Percentiles rank a stretch among this genome's conserved stretches.
Conservation (phyloP, 768 basidiomycete species). For the Clitopilus hobsonii region DNA sequence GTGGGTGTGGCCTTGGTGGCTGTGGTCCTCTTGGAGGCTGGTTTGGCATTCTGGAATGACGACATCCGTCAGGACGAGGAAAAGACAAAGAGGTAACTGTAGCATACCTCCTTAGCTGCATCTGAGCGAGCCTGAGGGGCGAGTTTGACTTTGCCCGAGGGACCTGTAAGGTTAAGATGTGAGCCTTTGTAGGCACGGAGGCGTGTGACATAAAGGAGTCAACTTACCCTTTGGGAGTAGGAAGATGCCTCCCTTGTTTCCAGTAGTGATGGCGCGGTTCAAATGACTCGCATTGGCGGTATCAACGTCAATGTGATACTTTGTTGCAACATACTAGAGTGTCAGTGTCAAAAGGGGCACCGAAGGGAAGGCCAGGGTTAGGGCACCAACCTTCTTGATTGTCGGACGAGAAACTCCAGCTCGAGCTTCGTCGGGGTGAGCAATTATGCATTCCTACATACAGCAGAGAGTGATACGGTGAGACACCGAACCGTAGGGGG, state of each 20-base stretch:
- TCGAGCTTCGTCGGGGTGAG: slow-evolving; percentile 66
- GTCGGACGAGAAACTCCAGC: slow-evolving; percentile 73
- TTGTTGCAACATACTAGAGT: slow-evolving; percentile 71
- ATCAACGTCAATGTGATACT: slow-evolving; percentile 75
- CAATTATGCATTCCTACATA: slow-evolving; percentile 64
- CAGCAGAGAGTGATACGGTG: slow-evolving; percentile 6
- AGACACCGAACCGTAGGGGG: slow-evolving; percentile 31
- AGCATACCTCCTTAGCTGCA: slow-evolving; percentile 46
- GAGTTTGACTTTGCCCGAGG: slow-evolving; percentile 32
- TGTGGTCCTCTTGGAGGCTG: slow-evolving; percentile 34
- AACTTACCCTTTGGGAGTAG: slow-evolving; percentile 45
- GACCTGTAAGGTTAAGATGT: slow-evolving; percentile 15
- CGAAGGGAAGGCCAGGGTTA: slow-evolving; percentile 7
- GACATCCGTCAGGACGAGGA: not conserved
- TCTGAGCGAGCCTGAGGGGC: slow-evolving; percentile 59
- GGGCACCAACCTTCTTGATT: slow-evolving; percentile 67
- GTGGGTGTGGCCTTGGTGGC: slow-evolving; percentile 14
- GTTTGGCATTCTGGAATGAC: slow-evolving; percentile 33
- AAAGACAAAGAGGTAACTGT: slow-evolving; percentile 2
- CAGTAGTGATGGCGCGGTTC: slow-evolving; percentile 69
- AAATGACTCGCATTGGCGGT: slow-evolving; percentile 72
- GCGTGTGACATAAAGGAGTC: slow-evolving; percentile 1
- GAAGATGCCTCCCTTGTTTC: slow-evolving; percentile 44
- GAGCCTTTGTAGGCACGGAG: slow-evolving; percentile 1
- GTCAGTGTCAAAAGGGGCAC: slow-evolving; percentile 10